Evolutionary conservation across 1,284 basidiomycete genomes (phyloP).

Genomic region (Ustilago cynodontis): DNA sequence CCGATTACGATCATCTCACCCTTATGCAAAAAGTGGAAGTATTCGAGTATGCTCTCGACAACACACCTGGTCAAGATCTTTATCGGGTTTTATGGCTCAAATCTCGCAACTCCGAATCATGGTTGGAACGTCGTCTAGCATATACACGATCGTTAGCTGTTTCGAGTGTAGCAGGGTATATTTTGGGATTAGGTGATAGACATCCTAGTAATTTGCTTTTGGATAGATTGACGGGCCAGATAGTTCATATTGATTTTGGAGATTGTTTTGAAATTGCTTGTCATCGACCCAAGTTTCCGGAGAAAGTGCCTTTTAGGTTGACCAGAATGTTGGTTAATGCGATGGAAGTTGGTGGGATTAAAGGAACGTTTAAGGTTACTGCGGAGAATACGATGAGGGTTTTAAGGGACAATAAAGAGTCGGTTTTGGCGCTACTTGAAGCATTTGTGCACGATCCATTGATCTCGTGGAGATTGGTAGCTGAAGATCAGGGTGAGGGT

Average conservation of each 20-base stretch:
- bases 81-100: conserved; percentile 98
- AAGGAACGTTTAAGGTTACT: conserved; percentile 94
- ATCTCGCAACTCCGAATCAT: conserved; percentile 93
- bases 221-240: conserved; percentile 91
- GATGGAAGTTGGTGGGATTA: conserved; percentile 96
- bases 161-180: conserved; percentile 75
- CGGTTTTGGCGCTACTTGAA: conserved; percentile 95
- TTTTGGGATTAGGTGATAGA: conserved; percentile 96
- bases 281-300: conserved; percentile 92
- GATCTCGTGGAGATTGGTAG: conserved; percentile 74
- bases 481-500: conserved; percentile 52
- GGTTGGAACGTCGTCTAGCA: conserved; percentile 95
- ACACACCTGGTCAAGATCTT: conserved; percentile 98
- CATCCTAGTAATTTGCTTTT: conserved; percentile 96
- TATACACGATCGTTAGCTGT: conserved; percentile 92
- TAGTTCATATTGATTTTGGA: conserved; percentile 94
- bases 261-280: conserved; percentile 72
- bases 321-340: conserved; percentile 99
- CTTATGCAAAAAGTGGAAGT: conserved; percentile 98
- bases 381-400: conserved; percentile 99
- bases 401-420: conserved; percentile 95
- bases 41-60: conserved; percentile 98
- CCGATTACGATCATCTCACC: conserved; percentile 95
- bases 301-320: conserved; percentile 97
- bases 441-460: conserved; percentile 78